phyloP scores from a whole-genome alignment of 176 grass and related monocot species.

The Dactylis glomerata region DNA sequence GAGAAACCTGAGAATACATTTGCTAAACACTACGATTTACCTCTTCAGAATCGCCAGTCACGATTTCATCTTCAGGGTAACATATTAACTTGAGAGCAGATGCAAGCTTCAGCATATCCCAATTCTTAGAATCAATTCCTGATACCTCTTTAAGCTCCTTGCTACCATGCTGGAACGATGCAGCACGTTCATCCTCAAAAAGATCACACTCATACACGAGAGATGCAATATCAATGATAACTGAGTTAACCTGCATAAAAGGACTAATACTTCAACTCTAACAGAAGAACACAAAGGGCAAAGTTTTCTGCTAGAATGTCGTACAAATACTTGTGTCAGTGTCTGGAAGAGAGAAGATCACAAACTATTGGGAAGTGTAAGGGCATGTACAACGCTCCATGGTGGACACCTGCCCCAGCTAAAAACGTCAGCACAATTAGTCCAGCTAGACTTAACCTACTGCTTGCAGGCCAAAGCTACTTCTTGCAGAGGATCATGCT shows the following conservation, averaged over 20 bases:
- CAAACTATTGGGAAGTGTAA: background rate
- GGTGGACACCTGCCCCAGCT: too few species aligned
- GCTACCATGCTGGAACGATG: background rate
- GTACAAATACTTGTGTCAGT: background rate
- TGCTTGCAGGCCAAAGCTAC: too few species aligned
- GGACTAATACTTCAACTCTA: background rate
- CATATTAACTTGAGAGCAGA: background rate
- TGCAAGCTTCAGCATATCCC: background rate
- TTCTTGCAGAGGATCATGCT: too few species aligned
- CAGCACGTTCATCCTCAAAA: background rate
- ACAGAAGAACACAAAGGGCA: background rate
- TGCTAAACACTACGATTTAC: slow-evolving; percentile 6
- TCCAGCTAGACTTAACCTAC: too few species aligned
- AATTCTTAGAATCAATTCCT: background rate
- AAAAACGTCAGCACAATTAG: too few species aligned
- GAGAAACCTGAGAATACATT: background rate
- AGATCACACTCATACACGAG: background rate
- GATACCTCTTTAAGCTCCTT: background rate
- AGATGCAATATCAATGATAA: background rate
- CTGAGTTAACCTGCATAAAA: slow-evolving; percentile 1
- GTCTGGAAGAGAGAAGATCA: background rate
- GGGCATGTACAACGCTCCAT: too few species aligned
- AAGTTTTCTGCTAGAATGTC: background rate
- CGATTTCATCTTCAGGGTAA: background rate
- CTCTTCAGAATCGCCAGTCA: background rate